Evolutionary conservation across 202 grass and related monocot genomes (phyloP).

Genomic region (Sporobolus alterniflorus): DNA sequence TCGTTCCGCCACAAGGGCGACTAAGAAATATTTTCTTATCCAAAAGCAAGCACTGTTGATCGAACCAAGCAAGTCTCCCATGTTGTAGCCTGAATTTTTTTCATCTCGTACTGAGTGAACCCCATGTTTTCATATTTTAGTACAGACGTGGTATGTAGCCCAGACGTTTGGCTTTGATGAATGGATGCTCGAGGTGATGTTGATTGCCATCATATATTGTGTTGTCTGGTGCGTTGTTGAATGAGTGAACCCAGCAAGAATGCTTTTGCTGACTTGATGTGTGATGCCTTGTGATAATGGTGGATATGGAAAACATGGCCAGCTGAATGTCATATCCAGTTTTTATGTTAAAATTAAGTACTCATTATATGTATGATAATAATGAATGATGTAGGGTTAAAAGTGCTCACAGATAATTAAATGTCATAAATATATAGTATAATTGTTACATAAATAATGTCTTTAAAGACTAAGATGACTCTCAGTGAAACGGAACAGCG

Average conservation of each 20-base stretch:
- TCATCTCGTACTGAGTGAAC: constrained; percentile 17
- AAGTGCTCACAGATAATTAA: no score
- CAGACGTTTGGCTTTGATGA: neutral
- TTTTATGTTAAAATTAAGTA: no score
- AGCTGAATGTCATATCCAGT: no score
- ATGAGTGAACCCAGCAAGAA: neutral
- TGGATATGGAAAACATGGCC: no score
- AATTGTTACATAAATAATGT: no score
- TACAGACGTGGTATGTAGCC: constrained; percentile 4
- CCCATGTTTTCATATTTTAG: constrained; percentile 31
- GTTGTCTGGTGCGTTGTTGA: neutral
- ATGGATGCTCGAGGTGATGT: neutral
- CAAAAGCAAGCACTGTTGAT: neutral
- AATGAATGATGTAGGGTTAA: no score
- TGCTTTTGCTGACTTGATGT: neutral
- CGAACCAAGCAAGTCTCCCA: neutral
- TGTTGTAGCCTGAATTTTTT: constrained; percentile 37
- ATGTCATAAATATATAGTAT: no score
- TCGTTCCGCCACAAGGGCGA: constrained; percentile 71
- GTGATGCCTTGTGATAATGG: neutral
- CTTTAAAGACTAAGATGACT: no score
- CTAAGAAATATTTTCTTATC: constrained; percentile 12
- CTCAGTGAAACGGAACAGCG: no score
- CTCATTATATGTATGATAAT: no score
- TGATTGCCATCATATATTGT: neutral